phyloP scores from a whole-genome alignment of 345 rosid genomes.

The Citrus mangshanensis region DNA sequence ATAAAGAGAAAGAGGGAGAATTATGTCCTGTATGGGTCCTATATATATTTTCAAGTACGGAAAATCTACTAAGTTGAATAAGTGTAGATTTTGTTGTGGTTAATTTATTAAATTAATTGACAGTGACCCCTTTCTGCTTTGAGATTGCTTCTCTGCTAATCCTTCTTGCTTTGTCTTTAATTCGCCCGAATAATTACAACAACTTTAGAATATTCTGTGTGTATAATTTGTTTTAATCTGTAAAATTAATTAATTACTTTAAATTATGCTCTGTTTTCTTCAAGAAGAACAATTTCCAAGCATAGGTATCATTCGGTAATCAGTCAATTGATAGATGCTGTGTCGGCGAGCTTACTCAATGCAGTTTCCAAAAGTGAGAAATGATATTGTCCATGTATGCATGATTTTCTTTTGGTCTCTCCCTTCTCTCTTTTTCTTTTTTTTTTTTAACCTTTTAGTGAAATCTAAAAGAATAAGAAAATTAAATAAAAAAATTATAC shows the following conservation, averaged over 20 bases:
- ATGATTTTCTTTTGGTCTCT: neutral
- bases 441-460: no score
- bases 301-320: conserved; percentile 11
- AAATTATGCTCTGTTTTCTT: neutral
- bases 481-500: no score
- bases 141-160: neutral
- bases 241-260: conserved; percentile 6
- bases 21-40: no score
- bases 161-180: neutral
- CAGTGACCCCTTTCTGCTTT: neutral
- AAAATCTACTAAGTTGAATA: neutral
- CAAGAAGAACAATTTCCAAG: neutral
- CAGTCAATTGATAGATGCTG: neutral
- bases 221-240: neutral
- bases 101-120: neutral
- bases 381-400: neutral
- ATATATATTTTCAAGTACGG: no score
- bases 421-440: neutral
- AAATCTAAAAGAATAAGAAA: no score
- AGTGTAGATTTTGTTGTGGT: neutral
- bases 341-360: conserved; percentile 10
- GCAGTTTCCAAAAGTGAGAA: neutral
- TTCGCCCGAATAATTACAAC: conserved; percentile 16
- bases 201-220: conserved; percentile 14
- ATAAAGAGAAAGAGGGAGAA: no score